These are phyloP conservation scores for Entophlyctis helioformis DNA, from an alignment of 192 early-diverging fungal genomes.

Conservation along the genomic window DNA sequence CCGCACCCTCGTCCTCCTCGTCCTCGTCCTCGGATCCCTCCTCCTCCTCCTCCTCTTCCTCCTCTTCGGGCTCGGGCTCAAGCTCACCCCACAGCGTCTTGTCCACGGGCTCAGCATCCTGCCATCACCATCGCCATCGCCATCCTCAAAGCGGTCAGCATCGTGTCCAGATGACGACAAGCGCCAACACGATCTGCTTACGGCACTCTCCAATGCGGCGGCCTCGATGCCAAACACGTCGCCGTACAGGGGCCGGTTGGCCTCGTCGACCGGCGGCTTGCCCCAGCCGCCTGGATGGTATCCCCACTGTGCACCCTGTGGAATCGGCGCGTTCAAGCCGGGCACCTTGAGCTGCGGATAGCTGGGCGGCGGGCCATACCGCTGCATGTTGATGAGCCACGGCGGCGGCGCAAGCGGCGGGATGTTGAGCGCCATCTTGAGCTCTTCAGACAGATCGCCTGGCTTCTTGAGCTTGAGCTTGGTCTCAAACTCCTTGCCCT, in stretches of 20 bases:
- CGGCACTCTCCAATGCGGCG: no score
- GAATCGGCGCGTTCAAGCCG: slow-evolving; percentile 93
- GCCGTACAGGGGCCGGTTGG: slow-evolving; percentile 85
- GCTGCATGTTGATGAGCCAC: slow-evolving; percentile 98
- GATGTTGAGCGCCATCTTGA: slow-evolving; percentile 78
- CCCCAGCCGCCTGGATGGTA: slow-evolving; percentile 88
- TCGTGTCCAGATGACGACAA: no score
- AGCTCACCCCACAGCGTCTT: slow-evolving; percentile 83
- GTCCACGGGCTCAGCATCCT: slow-evolving; percentile 58
- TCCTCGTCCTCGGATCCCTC: slow-evolving; percentile 44
- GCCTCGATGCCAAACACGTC: slow-evolving; percentile 79
- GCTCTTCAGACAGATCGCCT: slow-evolving; percentile 72
- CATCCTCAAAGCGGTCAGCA: no score
- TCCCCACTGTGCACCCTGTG: slow-evolving; percentile 95
- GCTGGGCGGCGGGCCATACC: slow-evolving; percentile 88
- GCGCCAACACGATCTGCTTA: no score
- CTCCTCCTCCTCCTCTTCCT: slow-evolving; percentile 60
- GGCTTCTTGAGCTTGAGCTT: slow-evolving; percentile 80
- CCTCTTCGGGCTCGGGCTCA: slow-evolving; percentile 64
- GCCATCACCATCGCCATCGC: no score
- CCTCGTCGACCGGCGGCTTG: slow-evolving; percentile 50
- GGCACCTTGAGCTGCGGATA: slow-evolving; percentile 86
- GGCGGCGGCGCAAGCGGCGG: slow-evolving; percentile 88
- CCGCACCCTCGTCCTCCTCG: slow-evolving; percentile 26
- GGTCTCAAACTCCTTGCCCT: slow-evolving; percentile 93